Base-by-base conservation (phyloP, 768 basidiomycete species). In the Suillus subluteus region DNA sequence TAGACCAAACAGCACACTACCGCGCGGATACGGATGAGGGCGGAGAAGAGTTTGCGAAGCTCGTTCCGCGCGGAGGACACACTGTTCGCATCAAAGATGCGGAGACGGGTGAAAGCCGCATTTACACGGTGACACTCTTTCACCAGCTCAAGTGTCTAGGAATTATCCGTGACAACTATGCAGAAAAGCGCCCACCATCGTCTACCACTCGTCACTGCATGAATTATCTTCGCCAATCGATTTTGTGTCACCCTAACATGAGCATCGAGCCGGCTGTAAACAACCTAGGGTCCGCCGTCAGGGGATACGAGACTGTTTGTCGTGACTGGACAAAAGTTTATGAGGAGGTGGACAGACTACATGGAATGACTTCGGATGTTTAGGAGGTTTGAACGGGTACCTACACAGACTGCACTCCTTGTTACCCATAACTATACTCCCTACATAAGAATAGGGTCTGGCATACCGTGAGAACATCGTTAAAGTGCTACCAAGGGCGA, bases 71-170 rank as follows among this genome's bases (percentile, higher is more conserved):
- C 6, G 74, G 76, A 15, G 78, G 79, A 13, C 72, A 78, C 62
- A 26, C 75, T 58, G 70, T 81, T 52, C 69, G 74, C 56, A 52
- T 81, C 44, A 68, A 71, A 5, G 68, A 69, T 23, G 52, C 62
- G 0, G 55, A 56, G 12, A 56, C 55, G 32, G 21, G 55, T 7
- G 32, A 56, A n/a, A 62, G 59, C 40, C 54, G 67, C 48, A 59
- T 74, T 26, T 77, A 80, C 71, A 82, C 79, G 1, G 73, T 81
- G 8, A 70, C 78, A 0, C 67, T 82, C 56, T 79, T 82, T 68
- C 82, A 82, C 67, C 81, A 81, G 68, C 73, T 82, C 9, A 76
- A 77, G 44, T 82, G 81, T 63, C 72, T 82, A 23, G 74, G 74
- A 48, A 78, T 81, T 64, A 69, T 82, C 55, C 78, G 77, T 11